A percentile compares a stretch with the other conserved stretches of the same genome.
Evolutionary conservation across 140 eudicot species (phyloP).

Genomic region (Cichorium intybus): DNA sequence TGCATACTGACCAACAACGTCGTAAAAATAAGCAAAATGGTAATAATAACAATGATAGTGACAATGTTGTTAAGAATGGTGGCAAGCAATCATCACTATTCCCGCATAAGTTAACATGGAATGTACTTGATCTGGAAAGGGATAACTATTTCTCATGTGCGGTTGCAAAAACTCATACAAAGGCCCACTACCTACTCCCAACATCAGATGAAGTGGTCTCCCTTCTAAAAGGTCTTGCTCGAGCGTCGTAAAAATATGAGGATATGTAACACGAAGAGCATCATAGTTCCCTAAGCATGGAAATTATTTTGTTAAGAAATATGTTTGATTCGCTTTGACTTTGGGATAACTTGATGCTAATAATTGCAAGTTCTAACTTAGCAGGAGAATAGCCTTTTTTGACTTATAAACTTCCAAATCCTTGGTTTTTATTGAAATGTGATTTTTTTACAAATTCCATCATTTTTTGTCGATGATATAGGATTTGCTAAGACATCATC

Average conservation of each 20-base stretch:
- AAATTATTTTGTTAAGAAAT: too few relatives aligned
- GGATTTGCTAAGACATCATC: too few relatives aligned
- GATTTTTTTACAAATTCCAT: too few relatives aligned
- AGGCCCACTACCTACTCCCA: constrained; percentile 64
- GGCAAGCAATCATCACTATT: constrained; percentile 36
- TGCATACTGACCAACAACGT: constrained; percentile 33
- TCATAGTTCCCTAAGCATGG: too few relatives aligned
- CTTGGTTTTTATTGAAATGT: too few relatives aligned
- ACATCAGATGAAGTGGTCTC: constrained; percentile 73
- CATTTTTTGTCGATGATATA: too few relatives aligned
- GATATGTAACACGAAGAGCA: background rate
- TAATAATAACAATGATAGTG: constrained; percentile 2
- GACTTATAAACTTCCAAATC: too few relatives aligned
- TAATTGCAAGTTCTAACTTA: too few relatives aligned
- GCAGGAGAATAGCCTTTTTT: too few relatives aligned
- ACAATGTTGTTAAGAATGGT: constrained; percentile 26
- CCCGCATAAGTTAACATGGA: constrained; percentile 65
- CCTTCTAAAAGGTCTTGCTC: constrained; percentile 60
- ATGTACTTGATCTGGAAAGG: constrained; percentile 75
- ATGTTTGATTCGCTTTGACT: background rate
- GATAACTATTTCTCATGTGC: constrained; percentile 88
- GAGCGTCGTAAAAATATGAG: constrained; percentile 27
- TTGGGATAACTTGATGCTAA: background rate
- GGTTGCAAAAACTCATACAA: constrained; percentile 65
- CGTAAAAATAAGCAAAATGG: constrained; percentile 33